Percentiles rank a stretch among this genome's conserved stretches.
Evolutionary conservation across 352 stramenopile species (phyloP).

Genomic region (Phytopythium litorale): DNA sequence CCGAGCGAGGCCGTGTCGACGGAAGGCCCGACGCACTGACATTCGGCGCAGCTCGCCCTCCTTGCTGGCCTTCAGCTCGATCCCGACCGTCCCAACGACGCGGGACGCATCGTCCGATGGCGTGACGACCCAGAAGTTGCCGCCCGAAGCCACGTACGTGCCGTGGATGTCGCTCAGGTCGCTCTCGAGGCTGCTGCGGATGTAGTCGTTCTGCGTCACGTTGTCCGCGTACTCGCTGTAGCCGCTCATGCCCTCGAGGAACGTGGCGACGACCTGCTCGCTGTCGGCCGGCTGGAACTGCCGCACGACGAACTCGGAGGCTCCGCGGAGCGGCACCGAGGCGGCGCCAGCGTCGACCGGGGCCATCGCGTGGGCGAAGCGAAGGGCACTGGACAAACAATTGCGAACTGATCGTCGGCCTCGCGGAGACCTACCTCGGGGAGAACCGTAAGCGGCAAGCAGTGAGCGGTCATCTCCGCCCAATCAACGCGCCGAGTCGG

Average conservation of each 20-base stretch:
- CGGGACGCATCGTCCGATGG: slow-evolving; percentile 11
- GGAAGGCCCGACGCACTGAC: slow-evolving; percentile 27
- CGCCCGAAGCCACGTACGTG: slow-evolving; percentile 25
- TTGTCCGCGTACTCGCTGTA: slow-evolving; percentile 18
- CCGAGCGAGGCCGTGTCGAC: slow-evolving; percentile 26
- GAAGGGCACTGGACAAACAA: too few relatives aligned
- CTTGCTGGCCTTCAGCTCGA: slow-evolving; percentile 23
- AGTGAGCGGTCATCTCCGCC: not conserved
- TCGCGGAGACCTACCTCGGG: not conserved
- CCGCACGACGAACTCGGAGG: slow-evolving; percentile 9
- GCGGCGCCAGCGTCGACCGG: not conserved
- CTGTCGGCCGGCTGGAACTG: slow-evolving; percentile 14
- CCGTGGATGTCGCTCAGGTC: slow-evolving; percentile 26
- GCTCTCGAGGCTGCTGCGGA: slow-evolving; percentile 16
- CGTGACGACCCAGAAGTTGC: slow-evolving; percentile 43
- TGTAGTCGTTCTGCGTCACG: slow-evolving; percentile 11
- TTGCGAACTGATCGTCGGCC: not conserved
- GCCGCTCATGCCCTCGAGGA: slow-evolving; percentile 17
- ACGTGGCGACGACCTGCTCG: slow-evolving; percentile 13
- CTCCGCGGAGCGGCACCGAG: not conserved
- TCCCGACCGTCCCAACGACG: slow-evolving; percentile 25
- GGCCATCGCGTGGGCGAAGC: not conserved
- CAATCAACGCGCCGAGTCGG: not conserved
- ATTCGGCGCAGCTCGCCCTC: slow-evolving; percentile 33
- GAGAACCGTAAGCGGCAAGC: not conserved